These are phyloP conservation scores for Ustilago hordei DNA, from an alignment of 1,284 basidiomycete species.

Conservation along the genomic window DNA sequence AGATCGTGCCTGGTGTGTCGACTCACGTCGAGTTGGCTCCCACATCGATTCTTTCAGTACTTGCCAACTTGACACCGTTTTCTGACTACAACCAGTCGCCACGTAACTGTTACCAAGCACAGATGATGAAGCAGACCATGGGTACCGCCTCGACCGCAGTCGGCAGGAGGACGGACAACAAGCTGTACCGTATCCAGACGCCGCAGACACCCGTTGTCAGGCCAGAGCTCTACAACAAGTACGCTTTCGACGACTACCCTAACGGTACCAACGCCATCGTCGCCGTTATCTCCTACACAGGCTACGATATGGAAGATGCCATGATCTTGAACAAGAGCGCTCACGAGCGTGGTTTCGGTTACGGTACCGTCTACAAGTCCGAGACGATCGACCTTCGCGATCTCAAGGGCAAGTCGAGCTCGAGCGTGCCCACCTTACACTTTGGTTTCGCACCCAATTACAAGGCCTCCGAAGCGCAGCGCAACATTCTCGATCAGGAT, in stretches of 20 bases:
- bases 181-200: conserved; percentile 93
- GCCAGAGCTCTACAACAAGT: conserved; percentile 90
- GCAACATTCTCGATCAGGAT: conserved; percentile 81
- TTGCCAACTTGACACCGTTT: conserved; percentile 77
- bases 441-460: conserved; percentile 81
- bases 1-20: conserved; percentile 84
- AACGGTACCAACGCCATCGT: conserved; percentile 98
- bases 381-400: conserved; percentile 91
- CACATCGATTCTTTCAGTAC: conserved; percentile 89
- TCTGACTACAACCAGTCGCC: conserved; percentile 91
- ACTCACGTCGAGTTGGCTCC: conserved; percentile 91
- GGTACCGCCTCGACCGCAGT: conserved; percentile 94
- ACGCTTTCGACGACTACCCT: conserved; percentile 98
- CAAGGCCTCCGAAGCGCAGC: conserved; percentile 44
- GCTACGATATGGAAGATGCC: conserved; percentile 99
- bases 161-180: conserved; percentile 95
- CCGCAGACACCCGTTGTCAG: conserved; percentile 96
- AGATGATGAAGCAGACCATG: conserved; percentile 99
- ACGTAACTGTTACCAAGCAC: conserved; percentile 76
- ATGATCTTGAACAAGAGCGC: conserved; percentile 99
- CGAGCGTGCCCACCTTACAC: conserved; percentile 73
- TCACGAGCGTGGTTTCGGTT: conserved; percentile 96
- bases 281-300: conserved; percentile 99
- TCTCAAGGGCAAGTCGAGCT: conserved; percentile 68
- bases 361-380: conserved; percentile 97